phyloP scores from a whole-genome alignment of 1,284 basidiomycete species.

The Melampsora abietis-canadensis region DNA sequence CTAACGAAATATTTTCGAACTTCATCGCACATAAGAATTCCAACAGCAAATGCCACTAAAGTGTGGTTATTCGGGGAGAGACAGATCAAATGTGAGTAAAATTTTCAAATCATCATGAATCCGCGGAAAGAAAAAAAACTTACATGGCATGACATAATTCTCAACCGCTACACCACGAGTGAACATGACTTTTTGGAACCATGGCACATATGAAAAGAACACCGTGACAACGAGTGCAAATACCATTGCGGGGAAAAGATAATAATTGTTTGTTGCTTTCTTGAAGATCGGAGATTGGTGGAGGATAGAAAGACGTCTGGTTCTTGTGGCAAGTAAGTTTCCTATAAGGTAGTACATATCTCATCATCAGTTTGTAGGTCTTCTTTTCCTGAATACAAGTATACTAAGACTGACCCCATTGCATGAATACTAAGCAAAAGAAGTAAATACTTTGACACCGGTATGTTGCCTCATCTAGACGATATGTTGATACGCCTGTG shows the following conservation, averaged over 20 bases:
- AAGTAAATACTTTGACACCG: constrained; percentile 57
- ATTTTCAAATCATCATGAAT: too few relatives aligned
- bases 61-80: too few relatives aligned
- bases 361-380: too few relatives aligned
- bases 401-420: constrained; percentile 57
- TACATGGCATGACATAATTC: constrained; percentile 57
- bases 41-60: constrained; percentile 54
- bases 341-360: too few relatives aligned
- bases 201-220: constrained; percentile 50
- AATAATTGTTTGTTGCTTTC: constrained; percentile 53
- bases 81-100: too few relatives aligned
- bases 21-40: constrained; percentile 54
- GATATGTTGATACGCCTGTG: constrained; percentile 51
- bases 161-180: constrained; percentile 61
- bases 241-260: constrained; percentile 59
- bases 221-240: constrained; percentile 57
- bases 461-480: constrained; percentile 56
- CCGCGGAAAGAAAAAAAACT: too few relatives aligned
- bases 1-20: constrained; percentile 50
- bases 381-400: too few relatives aligned
- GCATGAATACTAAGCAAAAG: constrained; percentile 67
- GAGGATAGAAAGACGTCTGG: constrained; percentile 59
- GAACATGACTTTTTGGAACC: constrained; percentile 60
- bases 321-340: constrained; percentile 60
- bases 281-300: constrained; percentile 57